These are phyloP conservation scores for Kalanchoe fedtschenkoi DNA, from an alignment of 164 flowering plant species.

Conservation along the genomic window DNA sequence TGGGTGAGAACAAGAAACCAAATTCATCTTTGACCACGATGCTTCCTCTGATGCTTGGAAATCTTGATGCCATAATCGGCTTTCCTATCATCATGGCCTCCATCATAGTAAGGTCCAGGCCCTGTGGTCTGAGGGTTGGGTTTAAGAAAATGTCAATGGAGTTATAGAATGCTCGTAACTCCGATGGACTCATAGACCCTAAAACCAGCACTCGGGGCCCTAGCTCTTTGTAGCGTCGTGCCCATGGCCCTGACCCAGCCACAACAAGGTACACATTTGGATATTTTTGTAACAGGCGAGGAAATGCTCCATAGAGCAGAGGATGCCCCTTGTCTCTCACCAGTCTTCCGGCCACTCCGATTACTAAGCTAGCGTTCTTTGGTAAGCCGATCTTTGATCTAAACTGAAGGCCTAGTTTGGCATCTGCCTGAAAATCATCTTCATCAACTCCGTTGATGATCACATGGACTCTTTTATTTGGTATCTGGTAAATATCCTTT, in stretches of 20 bases:
- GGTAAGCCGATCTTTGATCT: conserved; percentile 30
- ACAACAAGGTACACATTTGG: conserved; percentile 33
- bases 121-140: conserved; percentile 60
- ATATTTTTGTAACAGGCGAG: conserved; percentile 13
- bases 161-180: conserved; percentile 38
- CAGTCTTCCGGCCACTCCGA: conserved; percentile 51
- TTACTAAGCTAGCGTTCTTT: conserved; percentile 27
- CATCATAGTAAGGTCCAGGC: conserved; percentile 46
- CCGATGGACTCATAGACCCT: conserved; percentile 30
- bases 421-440: conserved; percentile 19
- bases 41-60: conserved; percentile 48
- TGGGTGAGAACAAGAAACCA: conserved; percentile 48
- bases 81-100: conserved; percentile 63
- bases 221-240: conserved; percentile 30
- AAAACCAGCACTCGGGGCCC: conserved; percentile 31
- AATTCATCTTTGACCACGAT: conserved; percentile 30
- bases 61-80: conserved; percentile 40
- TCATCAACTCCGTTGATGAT: conserved; percentile 58
- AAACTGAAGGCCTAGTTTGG: conserved; percentile 20
- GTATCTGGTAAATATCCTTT: conserved; percentile 38
- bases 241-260: conserved; percentile 62
- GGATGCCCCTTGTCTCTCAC: conserved; percentile 68
- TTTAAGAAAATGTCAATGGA: conserved; percentile 52
- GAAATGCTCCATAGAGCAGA: conserved; percentile 41
- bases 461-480: conserved; percentile 37